These are phyloP conservation scores for Phylloporus sp. DNA, from an alignment of 768 basidiomycete genomes.

Conservation along the genomic window DNA sequence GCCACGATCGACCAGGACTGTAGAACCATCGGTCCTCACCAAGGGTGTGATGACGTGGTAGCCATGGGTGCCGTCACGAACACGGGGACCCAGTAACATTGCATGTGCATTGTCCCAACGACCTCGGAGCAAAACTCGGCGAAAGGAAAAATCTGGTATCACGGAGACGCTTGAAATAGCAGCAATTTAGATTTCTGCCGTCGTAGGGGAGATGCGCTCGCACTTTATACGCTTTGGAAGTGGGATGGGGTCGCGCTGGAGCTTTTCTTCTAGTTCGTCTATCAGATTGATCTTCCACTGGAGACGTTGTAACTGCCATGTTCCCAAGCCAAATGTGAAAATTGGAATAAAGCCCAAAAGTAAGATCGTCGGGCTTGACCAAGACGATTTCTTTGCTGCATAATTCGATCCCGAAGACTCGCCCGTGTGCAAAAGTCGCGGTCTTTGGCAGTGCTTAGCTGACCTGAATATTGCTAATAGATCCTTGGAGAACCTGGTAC, in stretches of 20 bases:
- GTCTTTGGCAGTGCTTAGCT: conserved; percentile 4
- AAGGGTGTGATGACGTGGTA: conserved; percentile 88
- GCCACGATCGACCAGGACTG: conserved; percentile 88
- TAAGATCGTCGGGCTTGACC: conserved; percentile 66
- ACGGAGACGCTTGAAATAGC: conserved; percentile 50
- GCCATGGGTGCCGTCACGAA: conserved; percentile 84
- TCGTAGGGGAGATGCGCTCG: conserved; percentile 26
- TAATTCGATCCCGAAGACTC: conserved; percentile 39
- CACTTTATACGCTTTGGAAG: conserved; percentile 88
- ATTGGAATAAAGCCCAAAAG: conserved; percentile 83
- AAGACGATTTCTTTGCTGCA: conserved; percentile 53
- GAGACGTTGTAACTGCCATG: conserved; percentile 90
- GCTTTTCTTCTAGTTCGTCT: conserved; percentile 88
- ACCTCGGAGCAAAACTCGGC: conserved; percentile 77
- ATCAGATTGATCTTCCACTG: conserved; percentile 95
- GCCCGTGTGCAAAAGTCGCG: conserved; percentile 13
- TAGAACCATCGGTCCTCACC: conserved; percentile 70
- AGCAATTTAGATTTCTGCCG: conserved; percentile 17
- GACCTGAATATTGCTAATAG: conserved; percentile 5
- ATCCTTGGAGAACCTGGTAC: conserved; percentile 9
- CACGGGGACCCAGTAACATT: conserved; percentile 80
- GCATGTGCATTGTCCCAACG: conserved; percentile 73
- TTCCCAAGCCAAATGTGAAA: conserved; percentile 84
- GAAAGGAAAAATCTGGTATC: conserved; percentile 84
- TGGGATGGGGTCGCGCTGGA: conserved; percentile 69